A percentile compares a stretch with the other conserved stretches of the same genome.
phyloP scores from a whole-genome alignment of 257 asterid species.

The Salvia rosmarinus region DNA sequence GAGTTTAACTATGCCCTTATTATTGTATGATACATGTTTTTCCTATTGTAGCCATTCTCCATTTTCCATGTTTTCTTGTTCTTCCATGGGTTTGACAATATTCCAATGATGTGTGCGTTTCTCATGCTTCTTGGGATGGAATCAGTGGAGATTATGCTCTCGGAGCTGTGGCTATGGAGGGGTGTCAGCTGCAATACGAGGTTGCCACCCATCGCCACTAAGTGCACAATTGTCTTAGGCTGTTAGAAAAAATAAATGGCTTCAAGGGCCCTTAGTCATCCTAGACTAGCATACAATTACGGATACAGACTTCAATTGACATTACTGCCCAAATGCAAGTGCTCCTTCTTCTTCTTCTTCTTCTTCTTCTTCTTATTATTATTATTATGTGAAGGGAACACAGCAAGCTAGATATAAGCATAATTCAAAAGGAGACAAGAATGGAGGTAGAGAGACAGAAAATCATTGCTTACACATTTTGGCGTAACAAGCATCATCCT shows the following conservation, averaged over 20 bases:
- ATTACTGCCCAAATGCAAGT: too few species aligned
- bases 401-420: too few species aligned
- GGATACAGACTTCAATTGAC: too few species aligned
- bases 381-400: too few species aligned
- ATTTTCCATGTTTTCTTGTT: slow-evolving; percentile 1
- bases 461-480: not conserved
- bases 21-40: not conserved
- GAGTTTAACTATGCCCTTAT: not conserved
- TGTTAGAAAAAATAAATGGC: not conserved
- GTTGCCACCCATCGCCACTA: not conserved
- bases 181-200: not conserved
- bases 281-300: not conserved
- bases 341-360: too few species aligned
- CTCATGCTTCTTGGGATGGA: slow-evolving; percentile 57
- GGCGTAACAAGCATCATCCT: not conserved
- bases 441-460: not conserved
- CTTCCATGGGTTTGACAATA: not conserved
- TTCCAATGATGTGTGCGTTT: not conserved
- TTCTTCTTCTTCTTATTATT: too few species aligned
- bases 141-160: slow-evolving; percentile 40
- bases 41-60: not conserved
- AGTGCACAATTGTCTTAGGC: not conserved
- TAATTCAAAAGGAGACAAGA: too few species aligned
- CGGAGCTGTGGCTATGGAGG: slow-evolving; percentile 47
- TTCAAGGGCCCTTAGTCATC: not conserved